Conservation (phyloP, 169 alveolate species). For the Eimeria necatrix region DNA sequence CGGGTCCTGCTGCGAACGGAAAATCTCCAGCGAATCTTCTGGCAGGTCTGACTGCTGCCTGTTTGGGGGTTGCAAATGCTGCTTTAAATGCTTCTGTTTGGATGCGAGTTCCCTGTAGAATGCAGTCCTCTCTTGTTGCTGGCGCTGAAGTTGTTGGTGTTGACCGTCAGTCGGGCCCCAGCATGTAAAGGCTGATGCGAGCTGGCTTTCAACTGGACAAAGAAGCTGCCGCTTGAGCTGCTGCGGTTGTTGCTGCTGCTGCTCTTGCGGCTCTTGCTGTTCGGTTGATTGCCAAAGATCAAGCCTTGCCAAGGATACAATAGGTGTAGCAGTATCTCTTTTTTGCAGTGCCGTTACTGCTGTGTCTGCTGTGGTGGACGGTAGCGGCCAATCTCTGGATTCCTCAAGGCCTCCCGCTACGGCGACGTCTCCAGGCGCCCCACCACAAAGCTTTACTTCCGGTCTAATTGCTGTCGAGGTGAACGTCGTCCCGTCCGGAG, state of each 20-base stretch:
- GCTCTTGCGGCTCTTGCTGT: constrained; percentile 4
- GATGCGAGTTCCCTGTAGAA: constrained; percentile 49
- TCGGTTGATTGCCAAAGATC: constrained; percentile 21
- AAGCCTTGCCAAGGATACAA: not conserved
- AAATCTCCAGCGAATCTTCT: not conserved
- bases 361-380: not conserved
- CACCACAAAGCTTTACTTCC: constrained; percentile 16
- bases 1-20: not conserved
- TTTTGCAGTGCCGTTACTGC: not conserved
- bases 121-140: constrained; percentile 18
- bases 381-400: not conserved
- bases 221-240: constrained; percentile 34
- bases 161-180: not conserved
- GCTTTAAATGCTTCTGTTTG: constrained; percentile 52
- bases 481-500: not conserved
- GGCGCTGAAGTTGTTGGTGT: constrained; percentile 9
- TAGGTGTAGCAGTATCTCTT: not conserved
- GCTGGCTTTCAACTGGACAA: constrained; percentile 53
- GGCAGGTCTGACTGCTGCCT: constrained; percentile 42
- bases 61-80: not conserved
- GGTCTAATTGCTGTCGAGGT: constrained; percentile 3
- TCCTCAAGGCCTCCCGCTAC: not conserved
- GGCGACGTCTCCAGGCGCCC: constrained; percentile 6
- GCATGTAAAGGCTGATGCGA: constrained; percentile 1
- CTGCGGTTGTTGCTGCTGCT: constrained; percentile 34